Conservation (phyloP, 495 filamentous ascomycete species). For the Mytilinidion resinicola region DNA sequence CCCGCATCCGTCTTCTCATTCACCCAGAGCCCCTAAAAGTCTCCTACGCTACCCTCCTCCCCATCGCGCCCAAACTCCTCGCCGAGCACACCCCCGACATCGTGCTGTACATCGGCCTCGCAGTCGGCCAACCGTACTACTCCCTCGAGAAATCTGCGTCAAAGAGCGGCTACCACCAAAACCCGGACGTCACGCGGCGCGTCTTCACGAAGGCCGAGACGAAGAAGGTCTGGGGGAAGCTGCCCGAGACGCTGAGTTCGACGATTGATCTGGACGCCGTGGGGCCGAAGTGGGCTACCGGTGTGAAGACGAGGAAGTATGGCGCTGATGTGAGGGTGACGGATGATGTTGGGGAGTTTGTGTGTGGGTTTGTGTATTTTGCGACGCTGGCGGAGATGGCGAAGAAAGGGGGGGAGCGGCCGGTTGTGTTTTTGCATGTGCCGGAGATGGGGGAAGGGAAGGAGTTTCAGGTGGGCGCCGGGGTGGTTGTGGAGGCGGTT, state of each 20-base stretch:
- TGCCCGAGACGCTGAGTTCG: conserved; percentile 16
- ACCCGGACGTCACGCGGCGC: conserved; percentile 25
- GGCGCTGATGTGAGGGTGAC: conserved; percentile 19
- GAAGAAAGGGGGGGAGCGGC: conserved; percentile 10
- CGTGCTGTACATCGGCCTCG: conserved; percentile 31
- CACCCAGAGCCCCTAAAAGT: conserved; percentile 16
- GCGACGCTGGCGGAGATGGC: conserved; percentile 16
- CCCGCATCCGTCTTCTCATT: conserved; percentile 17
- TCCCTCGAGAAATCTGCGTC: conserved; percentile 28
- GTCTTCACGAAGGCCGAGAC: conserved; percentile 28
- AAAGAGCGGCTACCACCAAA: conserved; percentile 32
- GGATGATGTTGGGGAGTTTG: conserved; percentile 33
- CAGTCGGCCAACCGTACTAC: conserved; percentile 23
- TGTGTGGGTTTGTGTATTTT: conserved; percentile 36
- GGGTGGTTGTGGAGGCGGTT: conserved; percentile 9
- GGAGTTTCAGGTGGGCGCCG: conserved; percentile 9
- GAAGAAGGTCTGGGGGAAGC: conserved; percentile 29
- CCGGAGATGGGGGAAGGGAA: conserved; percentile 15
- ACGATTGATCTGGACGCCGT: conserved; percentile 23
- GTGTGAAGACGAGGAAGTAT: conserved; percentile 8
- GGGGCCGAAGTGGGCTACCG: conserved; percentile 3
- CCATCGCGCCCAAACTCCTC: conserved; percentile 18
- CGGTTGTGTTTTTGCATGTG: conserved; percentile 21
- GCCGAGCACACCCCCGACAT: conserved; percentile 26
- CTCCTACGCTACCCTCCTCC: conserved; percentile 25